Evolutionary conservation across 192 early-diverging fungal species (phyloP), one percentile per base, ranked within the genome.

Genomic region (Kickxella alabastrina): DNA sequence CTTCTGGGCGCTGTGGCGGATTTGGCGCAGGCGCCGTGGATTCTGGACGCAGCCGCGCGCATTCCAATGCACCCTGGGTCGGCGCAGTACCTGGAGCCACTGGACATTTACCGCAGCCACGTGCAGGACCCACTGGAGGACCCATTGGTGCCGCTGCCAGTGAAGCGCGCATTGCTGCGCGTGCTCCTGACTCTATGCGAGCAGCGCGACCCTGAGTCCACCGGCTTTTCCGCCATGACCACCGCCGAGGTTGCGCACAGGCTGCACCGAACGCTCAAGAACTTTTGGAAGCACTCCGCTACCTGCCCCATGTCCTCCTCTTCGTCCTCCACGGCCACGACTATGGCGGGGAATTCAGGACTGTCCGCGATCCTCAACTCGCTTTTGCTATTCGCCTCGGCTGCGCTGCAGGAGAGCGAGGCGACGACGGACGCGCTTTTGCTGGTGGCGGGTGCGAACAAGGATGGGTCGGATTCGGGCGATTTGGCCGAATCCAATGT

Each of bases 181-280:
- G 61, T 49, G 14, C 43, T 73, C 22, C 44, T 73, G 58, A 60
- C 62, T 22, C 17, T 73, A 34, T 62, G 69, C 39, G 69, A 73
- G 34, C 58, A 62, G n/a, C 14, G 17, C 0, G 69, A 73, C 14
- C 69, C 69, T 10, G 57, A 28, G 3, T 18, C 42, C 14, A 54
- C 52, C 10, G 69, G 69, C 10, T 73, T 73, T 12, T 73, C 69
- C 5, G 69, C 69, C 2, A 73, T 73, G 69, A 73, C 69, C 17
- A 73, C 69, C 6, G 58, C 69, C 13, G 69, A 73, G 31, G 69
- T 73, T 8, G 62, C 69, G 1, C 69, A 65, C n/a, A 34, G 69
- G 15, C 45, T 73, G 44, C 59, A 52, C 35, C 43, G 52, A 23
- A 50, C 58, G 10, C 27, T 65, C 5, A 31, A 42, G 7, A 53